Base-by-base conservation (phyloP, 75 land plant genomes). In the Pinus albicaulis region DNA sequence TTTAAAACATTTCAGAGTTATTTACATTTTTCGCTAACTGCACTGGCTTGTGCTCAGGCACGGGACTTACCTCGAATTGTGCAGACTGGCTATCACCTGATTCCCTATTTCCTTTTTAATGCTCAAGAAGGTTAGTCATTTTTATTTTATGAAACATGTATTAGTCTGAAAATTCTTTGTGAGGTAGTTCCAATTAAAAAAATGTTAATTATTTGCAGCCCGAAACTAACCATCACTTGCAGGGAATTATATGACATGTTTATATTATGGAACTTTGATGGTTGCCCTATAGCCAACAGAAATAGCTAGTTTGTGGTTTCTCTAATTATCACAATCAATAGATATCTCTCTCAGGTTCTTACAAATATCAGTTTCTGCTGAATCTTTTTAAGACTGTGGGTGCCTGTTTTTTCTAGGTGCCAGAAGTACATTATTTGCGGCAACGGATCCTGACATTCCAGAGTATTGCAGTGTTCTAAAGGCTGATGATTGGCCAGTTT, bases 371-470 rank as follows among this genome's bases (percentile, higher is more conserved):
- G 20, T 68, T 68, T 20, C 71, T 17, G 68, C 71, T 20, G n/a
- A 36, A 38, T 68, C 11, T 34, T 66, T 5, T 38, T 8, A 61
- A 24, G 11, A 10, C 34, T 44, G 7, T 44, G 34, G 16, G 59
- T 73, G 31, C 66, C 56, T 64, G 16, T 63, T 20, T 64, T 25
- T 26, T 81, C 55, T 83, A 97, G 98, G 99, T 65, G 84, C 99
- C 26, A 87, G 99, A 69, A 97, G 98, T 76, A 69, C 97, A n/a
- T 78, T 97, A 3, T 97, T 94, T 76, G 85, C 95, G 65, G 93
- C 99, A 31, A 91, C 93, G 8, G 99, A 97, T 82, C 88, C 91
- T 7, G 93, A 97, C 80, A 86, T 97, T 17, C 84, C 84, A 53
- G 93, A 94, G 71, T 92, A 92, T 64, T 93, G 93, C 76, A 82